Evolutionary conservation across 768 basidiomycete species (phyloP).

Genomic region (Lentinula aciculospora): DNA sequence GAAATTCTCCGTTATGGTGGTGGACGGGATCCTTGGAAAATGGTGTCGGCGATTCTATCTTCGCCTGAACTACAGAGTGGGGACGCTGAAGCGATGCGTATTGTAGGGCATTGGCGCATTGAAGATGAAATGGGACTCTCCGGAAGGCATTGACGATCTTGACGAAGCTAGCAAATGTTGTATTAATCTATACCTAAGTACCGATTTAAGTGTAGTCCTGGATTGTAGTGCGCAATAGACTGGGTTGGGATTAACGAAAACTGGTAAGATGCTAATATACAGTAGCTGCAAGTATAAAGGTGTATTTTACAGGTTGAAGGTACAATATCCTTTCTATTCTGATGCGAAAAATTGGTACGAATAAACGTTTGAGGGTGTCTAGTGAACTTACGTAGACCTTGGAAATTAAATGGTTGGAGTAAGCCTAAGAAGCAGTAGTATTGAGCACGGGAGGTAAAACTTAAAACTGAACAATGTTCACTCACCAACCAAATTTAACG

Average conservation of each 20-base stretch:
- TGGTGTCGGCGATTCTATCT: constrained; percentile 71
- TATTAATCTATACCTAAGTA: not conserved
- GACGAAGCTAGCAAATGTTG: not conserved
- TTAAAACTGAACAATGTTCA: not conserved
- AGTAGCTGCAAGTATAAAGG: not conserved
- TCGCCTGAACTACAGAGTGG: constrained; percentile 64
- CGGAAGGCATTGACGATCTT: constrained; percentile 45
- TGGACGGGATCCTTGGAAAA: constrained; percentile 89
- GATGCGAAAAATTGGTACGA: not conserved
- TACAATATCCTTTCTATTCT: not conserved
- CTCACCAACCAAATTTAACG: constrained; percentile 80
- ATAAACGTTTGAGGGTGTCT: not conserved
- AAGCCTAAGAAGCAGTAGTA: constrained; percentile 30
- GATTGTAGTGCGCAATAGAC: too few relatives aligned
- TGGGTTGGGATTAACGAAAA: not conserved
- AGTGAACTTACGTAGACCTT: not conserved
- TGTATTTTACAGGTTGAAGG: not conserved
- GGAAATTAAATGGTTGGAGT: constrained; percentile 36
- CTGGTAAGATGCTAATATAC: not conserved
- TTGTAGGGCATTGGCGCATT: constrained; percentile 86
- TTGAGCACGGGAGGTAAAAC: not conserved
- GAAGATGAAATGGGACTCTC: constrained; percentile 64
- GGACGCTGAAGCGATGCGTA: constrained; percentile 77
- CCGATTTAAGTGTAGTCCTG: not conserved
- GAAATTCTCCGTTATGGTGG: constrained; percentile 81